Conservation (phyloP, 2,329 filamentous ascomycete species). For the Pseudonectria foliicola region DNA sequence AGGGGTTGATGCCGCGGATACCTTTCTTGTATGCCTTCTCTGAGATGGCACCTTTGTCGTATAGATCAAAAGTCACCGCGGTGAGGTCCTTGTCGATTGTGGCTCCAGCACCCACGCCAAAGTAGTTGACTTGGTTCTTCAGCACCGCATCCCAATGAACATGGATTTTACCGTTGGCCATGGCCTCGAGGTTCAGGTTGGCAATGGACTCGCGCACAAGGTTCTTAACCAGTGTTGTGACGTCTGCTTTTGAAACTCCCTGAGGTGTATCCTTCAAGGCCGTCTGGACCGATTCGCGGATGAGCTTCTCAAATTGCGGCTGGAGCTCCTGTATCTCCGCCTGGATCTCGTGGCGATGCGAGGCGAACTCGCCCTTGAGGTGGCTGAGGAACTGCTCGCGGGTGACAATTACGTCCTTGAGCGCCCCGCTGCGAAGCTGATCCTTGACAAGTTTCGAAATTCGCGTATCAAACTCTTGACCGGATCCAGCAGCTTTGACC, state of each 20-base stretch:
- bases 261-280: slow-evolving; percentile 17
- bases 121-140: slow-evolving; percentile 62
- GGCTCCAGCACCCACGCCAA: slow-evolving; percentile 60
- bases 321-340: slow-evolving; percentile 33
- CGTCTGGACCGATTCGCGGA: slow-evolving; percentile 24
- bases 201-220: slow-evolving; percentile 37
- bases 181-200: slow-evolving; percentile 39
- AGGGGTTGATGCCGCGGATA: slow-evolving; percentile 10
- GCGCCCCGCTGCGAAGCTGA: slow-evolving; percentile 25
- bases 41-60: slow-evolving; percentile 8
- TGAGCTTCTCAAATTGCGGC: slow-evolving; percentile 26
- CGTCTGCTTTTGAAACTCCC: slow-evolving; percentile 34
- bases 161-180: slow-evolving; percentile 40
- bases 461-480: slow-evolving; percentile 26
- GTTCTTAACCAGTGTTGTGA: slow-evolving; percentile 33
- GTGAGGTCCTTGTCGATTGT: slow-evolving; percentile 52
- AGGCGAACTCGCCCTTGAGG: slow-evolving; percentile 32
- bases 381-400: slow-evolving; percentile 42
- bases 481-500: slow-evolving; percentile 26
- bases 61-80: slow-evolving; percentile 48
- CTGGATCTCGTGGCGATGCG: slow-evolving; percentile 32
- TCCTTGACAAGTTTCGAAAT: slow-evolving; percentile 32
- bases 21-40: slow-evolving; percentile 12
- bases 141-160: slow-evolving; percentile 37
- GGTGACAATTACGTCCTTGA: slow-evolving; percentile 33